phyloP scores from a whole-genome alignment of 164 flowering plant genomes.

The Saururus chinensis region DNA sequence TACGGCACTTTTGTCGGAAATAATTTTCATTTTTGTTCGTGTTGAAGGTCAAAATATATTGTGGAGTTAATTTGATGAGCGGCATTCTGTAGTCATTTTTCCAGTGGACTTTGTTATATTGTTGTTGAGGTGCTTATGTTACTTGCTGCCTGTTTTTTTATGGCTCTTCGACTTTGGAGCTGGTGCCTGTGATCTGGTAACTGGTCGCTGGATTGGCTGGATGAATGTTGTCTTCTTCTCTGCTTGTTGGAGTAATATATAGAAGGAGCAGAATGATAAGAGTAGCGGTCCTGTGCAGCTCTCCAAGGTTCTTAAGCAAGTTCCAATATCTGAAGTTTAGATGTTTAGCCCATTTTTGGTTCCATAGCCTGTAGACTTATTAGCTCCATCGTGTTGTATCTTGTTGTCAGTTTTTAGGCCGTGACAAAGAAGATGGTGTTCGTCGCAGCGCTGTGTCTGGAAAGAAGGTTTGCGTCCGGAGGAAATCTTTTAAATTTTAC shows the following conservation, averaged over 20 bases:
- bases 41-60: no score
- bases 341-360: not conserved
- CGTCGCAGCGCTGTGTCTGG: slow-evolving; percentile 98
- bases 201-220: slow-evolving; percentile 49
- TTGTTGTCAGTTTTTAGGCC: slow-evolving; percentile 66
- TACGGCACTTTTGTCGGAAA: slow-evolving; percentile 26
- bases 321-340: not conserved
- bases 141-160: slow-evolving; percentile 60
- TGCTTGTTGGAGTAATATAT: slow-evolving; percentile 78
- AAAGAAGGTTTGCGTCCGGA: slow-evolving; percentile 52
- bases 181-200: slow-evolving; percentile 74
- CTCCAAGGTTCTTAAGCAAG: slow-evolving; percentile 52
- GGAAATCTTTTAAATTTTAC: not conserved
- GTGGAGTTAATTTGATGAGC: no score
- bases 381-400: not conserved
- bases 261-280: slow-evolving; percentile 62
- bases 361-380: not conserved
- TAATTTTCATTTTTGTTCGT: no score
- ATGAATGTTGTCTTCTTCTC: slow-evolving; percentile 47
- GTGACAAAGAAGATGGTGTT: slow-evolving; percentile 76
- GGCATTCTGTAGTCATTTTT: no score
- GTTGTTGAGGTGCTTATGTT: slow-evolving; percentile 46
- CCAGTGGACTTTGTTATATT: not conserved
- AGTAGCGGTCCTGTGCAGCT: slow-evolving; percentile 87
- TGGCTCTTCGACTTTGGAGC: slow-evolving; percentile 98